These are phyloP conservation scores for Lactarius trivialis DNA, from an alignment of 768 basidiomycete species.

Conservation along the genomic window DNA sequence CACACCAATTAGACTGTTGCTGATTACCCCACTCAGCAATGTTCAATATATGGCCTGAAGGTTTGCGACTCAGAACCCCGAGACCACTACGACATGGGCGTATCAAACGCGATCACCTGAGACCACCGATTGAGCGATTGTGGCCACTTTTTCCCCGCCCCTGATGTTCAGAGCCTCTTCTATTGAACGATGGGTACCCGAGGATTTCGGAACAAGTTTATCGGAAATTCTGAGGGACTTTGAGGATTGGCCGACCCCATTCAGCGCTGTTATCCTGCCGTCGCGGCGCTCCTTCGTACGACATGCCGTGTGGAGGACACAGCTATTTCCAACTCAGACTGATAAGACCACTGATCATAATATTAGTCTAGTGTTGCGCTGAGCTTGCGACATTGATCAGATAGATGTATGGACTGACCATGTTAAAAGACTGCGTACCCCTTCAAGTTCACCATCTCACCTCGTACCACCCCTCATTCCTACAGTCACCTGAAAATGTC, in stretches of 20 bases:
- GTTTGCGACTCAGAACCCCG: neutral
- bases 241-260: neutral
- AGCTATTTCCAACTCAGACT: conserved; percentile 9
- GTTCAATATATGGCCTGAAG: neutral
- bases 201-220: neutral
- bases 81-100: neutral
- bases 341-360: neutral
- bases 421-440: neutral
- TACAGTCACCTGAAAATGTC: neutral
- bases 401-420: neutral
- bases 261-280: neutral
- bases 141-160: neutral
- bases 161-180: neutral
- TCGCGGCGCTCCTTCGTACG: neutral
- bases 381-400: neutral
- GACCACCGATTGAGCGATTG: neutral
- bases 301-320: conserved; percentile 3
- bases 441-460: neutral
- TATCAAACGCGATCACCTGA: neutral
- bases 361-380: neutral
- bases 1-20: neutral
- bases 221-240: neutral
- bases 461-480: neutral
- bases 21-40: neutral
- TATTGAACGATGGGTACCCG: neutral